Conservation (phyloP, 768 basidiomycete genomes). For the Wakefieldia striispora region DNA sequence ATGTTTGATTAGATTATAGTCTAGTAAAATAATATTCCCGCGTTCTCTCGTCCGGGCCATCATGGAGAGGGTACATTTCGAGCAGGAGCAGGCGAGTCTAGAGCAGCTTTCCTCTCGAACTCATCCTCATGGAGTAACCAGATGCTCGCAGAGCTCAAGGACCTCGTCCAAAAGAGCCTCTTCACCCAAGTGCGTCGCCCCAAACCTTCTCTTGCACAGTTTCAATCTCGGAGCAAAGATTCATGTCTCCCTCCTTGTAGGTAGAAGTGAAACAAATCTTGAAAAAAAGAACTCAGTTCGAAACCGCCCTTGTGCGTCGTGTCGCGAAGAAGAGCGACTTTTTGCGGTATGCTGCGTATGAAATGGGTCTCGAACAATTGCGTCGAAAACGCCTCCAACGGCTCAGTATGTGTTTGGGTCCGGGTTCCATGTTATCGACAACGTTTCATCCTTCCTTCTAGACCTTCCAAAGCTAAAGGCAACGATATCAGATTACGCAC, state of each 20-base stretch:
- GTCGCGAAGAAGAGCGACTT: constrained; percentile 86
- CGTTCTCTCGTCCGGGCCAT: constrained; percentile 1
- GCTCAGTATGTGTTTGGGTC: constrained; percentile 49
- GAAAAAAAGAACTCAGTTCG: constrained; percentile 78
- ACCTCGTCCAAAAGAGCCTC: constrained; percentile 79
- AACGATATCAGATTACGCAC: constrained; percentile 79
- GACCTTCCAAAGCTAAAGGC: constrained; percentile 39
- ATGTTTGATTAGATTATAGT: constrained; percentile 18
- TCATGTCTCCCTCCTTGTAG: constrained; percentile 37
- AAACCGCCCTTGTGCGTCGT: constrained; percentile 79
- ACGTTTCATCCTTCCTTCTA: constrained; percentile 5
- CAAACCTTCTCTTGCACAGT: neutral
- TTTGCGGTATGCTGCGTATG: constrained; percentile 88
- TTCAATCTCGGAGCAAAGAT: constrained; percentile 1
- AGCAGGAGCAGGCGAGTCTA: constrained; percentile 77
- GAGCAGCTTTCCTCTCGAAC: neutral
- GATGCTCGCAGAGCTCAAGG: constrained; percentile 96
- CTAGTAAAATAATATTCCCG: too few species aligned
- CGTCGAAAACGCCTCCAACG: constrained; percentile 72
- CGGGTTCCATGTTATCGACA: neutral
- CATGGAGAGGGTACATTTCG: constrained; percentile 94
- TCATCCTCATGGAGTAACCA: constrained; percentile 27
- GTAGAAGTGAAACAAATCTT: constrained; percentile 82
- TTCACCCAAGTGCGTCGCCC: constrained; percentile 67
- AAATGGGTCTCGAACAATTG: constrained; percentile 83